These are phyloP conservation scores for Corynascus novoguineensis DNA, from an alignment of 495 filamentous ascomycete species.

Conservation along the genomic window DNA sequence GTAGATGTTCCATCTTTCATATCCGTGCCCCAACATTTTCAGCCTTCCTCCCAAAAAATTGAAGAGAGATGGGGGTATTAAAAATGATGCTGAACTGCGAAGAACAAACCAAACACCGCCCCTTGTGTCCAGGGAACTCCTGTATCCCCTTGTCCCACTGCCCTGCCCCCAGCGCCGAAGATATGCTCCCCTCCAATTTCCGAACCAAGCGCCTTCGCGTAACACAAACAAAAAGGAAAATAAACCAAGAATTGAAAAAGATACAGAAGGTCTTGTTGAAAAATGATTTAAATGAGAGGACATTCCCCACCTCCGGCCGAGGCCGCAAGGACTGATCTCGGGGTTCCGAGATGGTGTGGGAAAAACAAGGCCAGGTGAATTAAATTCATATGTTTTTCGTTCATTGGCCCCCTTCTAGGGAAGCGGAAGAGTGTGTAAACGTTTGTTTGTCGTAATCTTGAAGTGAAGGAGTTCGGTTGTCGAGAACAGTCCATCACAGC, in stretches of 20 bases:
- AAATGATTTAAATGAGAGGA: slow-evolving; percentile 10
- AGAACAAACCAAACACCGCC: neutral
- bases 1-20: neutral
- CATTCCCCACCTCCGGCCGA: neutral
- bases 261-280: neutral
- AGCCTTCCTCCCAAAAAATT: slow-evolving; percentile 12
- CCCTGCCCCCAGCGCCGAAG: slow-evolving; percentile 5
- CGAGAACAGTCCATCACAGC: slow-evolving; percentile 7
- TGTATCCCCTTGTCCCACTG: neutral
- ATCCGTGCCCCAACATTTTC: slow-evolving; percentile 15
- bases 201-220: neutral
- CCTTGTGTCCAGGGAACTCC: slow-evolving; percentile 1
- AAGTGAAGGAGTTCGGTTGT: neutral
- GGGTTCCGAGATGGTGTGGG: neutral
- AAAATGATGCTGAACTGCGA: neutral
- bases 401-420: neutral
- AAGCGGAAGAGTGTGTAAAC: neutral
- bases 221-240: neutral
- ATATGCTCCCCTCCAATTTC: slow-evolving; percentile 1
- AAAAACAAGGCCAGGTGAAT: neutral
- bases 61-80: slow-evolving; percentile 6
- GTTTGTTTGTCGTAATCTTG: slow-evolving; percentile 5
- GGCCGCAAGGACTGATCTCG: neutral
- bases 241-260: slow-evolving; percentile 1
- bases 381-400: slow-evolving; percentile 2